Base-by-base conservation (phyloP, 176 grass and related monocot species). In the Alopecurus myosuroides region DNA sequence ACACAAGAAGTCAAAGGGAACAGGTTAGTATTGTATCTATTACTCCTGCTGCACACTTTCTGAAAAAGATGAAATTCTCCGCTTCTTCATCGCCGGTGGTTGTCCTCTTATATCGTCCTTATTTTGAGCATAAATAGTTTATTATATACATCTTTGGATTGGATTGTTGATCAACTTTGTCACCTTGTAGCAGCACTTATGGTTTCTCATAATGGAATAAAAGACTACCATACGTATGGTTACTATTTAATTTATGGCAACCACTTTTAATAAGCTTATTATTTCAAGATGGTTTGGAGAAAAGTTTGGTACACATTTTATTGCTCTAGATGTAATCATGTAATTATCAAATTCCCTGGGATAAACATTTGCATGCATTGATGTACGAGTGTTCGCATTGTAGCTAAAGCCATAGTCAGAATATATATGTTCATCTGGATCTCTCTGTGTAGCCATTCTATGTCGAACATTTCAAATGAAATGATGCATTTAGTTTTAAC, bases 1-100 rank as follows among this genome's bases (percentile, higher is more conserved):
- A 82, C 79, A 92, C 48, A 91, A 91, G 62, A 94, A 89, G 65
- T 15, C 74, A 83, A 91, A 89, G 64, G 19, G 84, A 53, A 81
- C 84, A 81, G 94, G 97, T 99, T 76, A 85, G 85, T 90, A 74
- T 45, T 28, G 37, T 93, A 45, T 81, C 49, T 82, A 72, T 86
- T 63, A 45, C 52, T 41, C 51, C 64, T 84, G 52, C 22, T 76
- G 3, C 60, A 30, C 46, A 26, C 42, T 55, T 46, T 65, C 42
- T 41, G 12, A 78, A 79, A 79, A 45, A 77, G 30, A 17, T 46
- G 33, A 50, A 83, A 46, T 74, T 7, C 8, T 72, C 7, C 19
- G 1, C 22, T 63, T 31, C 22, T 72, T 70, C 20, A 18, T 71
- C 77, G 74, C 26, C 5, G 36, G 23, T 56, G 11, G n/a, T 6